These are phyloP conservation scores for Tripterygium wilfordii DNA, from an alignment of 177 flowering plant genomes.

Conservation along the genomic window DNA sequence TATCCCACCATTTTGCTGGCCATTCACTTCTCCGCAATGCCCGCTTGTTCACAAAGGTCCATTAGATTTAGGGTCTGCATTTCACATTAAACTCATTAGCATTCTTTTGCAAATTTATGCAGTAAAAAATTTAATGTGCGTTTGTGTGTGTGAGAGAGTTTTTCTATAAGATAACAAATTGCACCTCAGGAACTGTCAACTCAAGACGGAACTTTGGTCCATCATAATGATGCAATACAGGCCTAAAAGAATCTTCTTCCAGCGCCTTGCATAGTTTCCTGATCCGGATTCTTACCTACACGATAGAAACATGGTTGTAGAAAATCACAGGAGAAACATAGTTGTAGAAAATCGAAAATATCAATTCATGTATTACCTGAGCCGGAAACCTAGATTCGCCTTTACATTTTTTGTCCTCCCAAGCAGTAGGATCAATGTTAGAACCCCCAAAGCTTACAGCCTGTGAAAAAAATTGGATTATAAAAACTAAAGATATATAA, in stretches of 20 bases:
- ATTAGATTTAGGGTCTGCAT: slow-evolving; percentile 61
- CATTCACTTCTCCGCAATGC: slow-evolving; percentile 17
- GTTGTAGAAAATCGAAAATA: not conserved
- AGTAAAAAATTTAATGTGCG: not conserved
- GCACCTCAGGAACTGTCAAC: slow-evolving; percentile 74
- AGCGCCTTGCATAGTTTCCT: slow-evolving; percentile 59
- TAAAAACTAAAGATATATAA: too few relatives aligned
- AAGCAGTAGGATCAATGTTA: slow-evolving; percentile 82
- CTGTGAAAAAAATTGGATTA: slow-evolving; percentile 17
- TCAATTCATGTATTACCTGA: slow-evolving; percentile 35
- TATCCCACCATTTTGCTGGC: slow-evolving; percentile 11
- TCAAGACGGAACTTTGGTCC: slow-evolving; percentile 85
- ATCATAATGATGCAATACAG: slow-evolving; percentile 84
- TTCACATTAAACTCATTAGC: slow-evolving; percentile 5
- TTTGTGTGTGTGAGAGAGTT: not conserved
- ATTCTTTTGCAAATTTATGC: not conserved
- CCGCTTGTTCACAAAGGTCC: slow-evolving; percentile 74
- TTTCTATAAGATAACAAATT: not conserved
- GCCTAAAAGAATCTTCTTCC: slow-evolving; percentile 82
- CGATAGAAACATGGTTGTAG: not conserved
- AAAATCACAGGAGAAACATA: not conserved
- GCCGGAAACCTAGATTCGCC: slow-evolving; percentile 85
- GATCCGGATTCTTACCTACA: slow-evolving; percentile 53
- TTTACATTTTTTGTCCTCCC: slow-evolving; percentile 77
- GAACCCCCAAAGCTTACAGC: slow-evolving; percentile 75